phyloP scores from a whole-genome alignment of 371 early-diverging fungal genomes.

The Mortierella sp. region DNA sequence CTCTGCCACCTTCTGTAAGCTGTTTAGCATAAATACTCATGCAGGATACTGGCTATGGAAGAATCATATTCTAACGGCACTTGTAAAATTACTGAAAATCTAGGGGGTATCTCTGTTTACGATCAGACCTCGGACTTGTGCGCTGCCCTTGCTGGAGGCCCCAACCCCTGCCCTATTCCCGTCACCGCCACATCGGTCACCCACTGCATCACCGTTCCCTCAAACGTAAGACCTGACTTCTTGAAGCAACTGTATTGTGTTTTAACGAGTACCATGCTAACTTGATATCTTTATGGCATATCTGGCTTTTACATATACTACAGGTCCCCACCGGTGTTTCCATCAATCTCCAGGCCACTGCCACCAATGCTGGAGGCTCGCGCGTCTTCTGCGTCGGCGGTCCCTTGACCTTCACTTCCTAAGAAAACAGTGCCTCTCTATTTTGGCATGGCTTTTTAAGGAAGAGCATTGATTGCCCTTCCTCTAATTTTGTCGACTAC shows the following conservation, averaged over 20 bases:
- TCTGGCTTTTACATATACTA: no score
- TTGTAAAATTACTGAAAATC: neutral
- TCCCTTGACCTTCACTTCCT: conserved; percentile 43
- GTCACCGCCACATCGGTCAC: conserved; percentile 32
- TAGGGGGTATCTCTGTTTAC: conserved; percentile 47
- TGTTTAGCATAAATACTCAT: no score
- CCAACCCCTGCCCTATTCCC: conserved; percentile 50
- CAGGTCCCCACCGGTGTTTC: conserved; percentile 32
- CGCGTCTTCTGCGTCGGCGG: conserved; percentile 49
- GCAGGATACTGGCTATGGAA: no score
- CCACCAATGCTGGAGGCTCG: conserved; percentile 14
- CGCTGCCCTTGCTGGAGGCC: conserved; percentile 26
- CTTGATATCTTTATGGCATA: no score
- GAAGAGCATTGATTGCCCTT: no score
- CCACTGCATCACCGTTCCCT: conserved; percentile 45
- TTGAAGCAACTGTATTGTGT: neutral
- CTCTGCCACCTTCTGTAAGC: conserved; percentile 44
- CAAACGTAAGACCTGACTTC: conserved; percentile 9
- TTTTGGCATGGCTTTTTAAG: no score
- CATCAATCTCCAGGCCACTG: conserved; percentile 36
- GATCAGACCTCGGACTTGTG: conserved; percentile 38
- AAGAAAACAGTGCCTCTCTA: conserved; percentile 5
- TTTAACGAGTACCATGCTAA: no score
- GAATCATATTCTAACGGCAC: neutral
- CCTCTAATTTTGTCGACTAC: no score